Conservation (phyloP, 352 stramenopile genomes). For the Pythium brassicae region DNA sequence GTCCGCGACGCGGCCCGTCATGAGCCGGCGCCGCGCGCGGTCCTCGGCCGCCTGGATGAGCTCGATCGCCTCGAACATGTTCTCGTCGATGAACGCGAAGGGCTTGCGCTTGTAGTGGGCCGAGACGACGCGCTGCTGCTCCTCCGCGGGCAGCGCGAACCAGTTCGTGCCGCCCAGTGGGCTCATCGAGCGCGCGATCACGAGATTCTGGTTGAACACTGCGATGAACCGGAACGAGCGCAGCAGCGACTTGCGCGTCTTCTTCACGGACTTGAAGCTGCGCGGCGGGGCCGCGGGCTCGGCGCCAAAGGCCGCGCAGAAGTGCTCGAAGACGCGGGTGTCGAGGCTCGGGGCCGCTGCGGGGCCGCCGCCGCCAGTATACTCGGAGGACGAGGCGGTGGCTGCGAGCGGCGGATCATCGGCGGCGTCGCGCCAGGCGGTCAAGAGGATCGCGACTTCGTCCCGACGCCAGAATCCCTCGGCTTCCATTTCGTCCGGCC, state of each 20-base stretch:
- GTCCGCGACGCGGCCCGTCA: neutral
- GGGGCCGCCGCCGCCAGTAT: too few species aligned
- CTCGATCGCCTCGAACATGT: constrained; percentile 16
- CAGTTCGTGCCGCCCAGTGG: constrained; percentile 8
- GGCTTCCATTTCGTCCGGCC: neutral
- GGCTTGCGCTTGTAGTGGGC: constrained; percentile 15
- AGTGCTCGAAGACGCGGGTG: constrained; percentile 10
- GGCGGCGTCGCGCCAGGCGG: constrained; percentile 3
- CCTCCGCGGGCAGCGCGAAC: constrained; percentile 5
- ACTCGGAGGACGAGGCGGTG: neutral
- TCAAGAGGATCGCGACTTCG: constrained; percentile 2
- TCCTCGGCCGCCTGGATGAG: constrained; percentile 10
- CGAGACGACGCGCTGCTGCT: constrained; percentile 9
- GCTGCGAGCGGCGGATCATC: neutral
- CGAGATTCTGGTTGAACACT: constrained; percentile 13
- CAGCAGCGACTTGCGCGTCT: constrained; percentile 13
- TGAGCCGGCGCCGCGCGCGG: neutral
- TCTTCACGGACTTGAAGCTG: constrained; percentile 11
- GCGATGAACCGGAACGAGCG: constrained; percentile 14
- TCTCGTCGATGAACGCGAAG: constrained; percentile 13
- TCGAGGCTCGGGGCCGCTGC: neutral
- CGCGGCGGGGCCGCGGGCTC: neutral
- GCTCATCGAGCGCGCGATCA: constrained; percentile 13
- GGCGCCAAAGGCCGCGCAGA: constrained; percentile 1
- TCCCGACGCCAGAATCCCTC: constrained; percentile 1